Percentiles rank a stretch among this genome's conserved stretches.
These are phyloP conservation scores for Trichoderma sp. DNA, from an alignment of 2,329 filamentous ascomycete genomes.

Conservation along the genomic window DNA sequence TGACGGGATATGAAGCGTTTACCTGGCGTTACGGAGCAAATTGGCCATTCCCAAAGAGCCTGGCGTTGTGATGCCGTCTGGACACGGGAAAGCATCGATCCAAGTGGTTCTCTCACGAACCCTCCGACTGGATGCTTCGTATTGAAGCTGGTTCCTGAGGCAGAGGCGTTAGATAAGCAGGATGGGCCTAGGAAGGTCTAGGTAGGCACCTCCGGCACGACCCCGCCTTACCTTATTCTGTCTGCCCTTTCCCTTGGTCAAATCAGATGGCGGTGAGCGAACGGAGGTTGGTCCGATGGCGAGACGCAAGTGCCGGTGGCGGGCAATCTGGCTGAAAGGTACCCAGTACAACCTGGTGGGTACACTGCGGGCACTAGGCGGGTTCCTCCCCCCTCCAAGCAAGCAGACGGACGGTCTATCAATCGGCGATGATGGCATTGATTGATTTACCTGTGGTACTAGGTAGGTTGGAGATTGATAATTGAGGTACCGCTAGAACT, in stretches of 20 bases:
- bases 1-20: not conserved
- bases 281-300: constrained; percentile 5
- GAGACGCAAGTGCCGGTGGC: constrained; percentile 18
- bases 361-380: not conserved
- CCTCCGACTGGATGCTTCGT: not conserved
- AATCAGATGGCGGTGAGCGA: constrained; percentile 15
- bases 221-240: not conserved
- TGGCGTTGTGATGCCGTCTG: not conserved
- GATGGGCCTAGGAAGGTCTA: not conserved
- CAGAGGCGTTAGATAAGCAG: constrained; percentile 5
- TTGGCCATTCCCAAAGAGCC: not conserved
- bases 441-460: not conserved
- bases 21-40: not conserved
- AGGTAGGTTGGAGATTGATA: too few relatives aligned
- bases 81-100: not conserved
- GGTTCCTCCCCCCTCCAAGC: not conserved
- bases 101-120: not conserved
- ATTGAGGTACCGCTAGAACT: too few relatives aligned
- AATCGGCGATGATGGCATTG: not conserved
- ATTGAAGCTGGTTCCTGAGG: not conserved
- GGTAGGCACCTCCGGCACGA: not conserved
- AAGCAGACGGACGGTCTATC: not conserved
- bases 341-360: not conserved
- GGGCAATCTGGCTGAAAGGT: constrained; percentile 2
- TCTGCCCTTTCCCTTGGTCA: not conserved